Percentiles rank a stretch among this genome's conserved stretches.
Conservation (phyloP, 805 yeast species). For the Starmerella vaccinii region DNA sequence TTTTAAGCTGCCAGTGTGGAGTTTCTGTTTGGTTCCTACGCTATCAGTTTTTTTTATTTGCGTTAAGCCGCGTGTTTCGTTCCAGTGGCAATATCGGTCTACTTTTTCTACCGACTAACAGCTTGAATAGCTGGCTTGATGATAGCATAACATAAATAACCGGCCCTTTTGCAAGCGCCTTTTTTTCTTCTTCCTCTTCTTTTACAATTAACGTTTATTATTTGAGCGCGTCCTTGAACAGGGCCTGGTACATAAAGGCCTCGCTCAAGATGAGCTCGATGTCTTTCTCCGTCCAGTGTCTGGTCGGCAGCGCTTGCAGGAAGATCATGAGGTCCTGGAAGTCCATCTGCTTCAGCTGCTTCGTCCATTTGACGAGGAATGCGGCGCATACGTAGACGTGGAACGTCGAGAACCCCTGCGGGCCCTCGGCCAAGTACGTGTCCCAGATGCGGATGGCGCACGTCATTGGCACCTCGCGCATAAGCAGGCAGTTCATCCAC, state of each 20-base stretch:
- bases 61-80: no score
- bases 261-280: slow-evolving; percentile 86
- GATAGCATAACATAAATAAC: not conserved
- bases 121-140: no score
- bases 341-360: slow-evolving; percentile 68
- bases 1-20: no score
- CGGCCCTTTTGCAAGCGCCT: no score
- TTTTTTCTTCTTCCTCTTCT: not conserved
- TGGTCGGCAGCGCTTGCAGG: slow-evolving; percentile 82
- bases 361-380: slow-evolving; percentile 78
- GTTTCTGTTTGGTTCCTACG: no score
- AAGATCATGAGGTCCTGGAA: slow-evolving; percentile 91
- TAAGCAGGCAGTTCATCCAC: slow-evolving; percentile 96
- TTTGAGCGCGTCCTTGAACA: slow-evolving; percentile 81
- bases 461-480: slow-evolving; percentile 78
- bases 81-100: no score
- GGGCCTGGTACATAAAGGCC: slow-evolving; percentile 92
- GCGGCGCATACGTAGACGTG: slow-evolving; percentile 98
- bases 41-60: no score
- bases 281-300: slow-evolving; percentile 76
- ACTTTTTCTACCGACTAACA: no score
- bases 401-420: slow-evolving; percentile 74
- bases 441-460: slow-evolving; percentile 96
- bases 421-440: slow-evolving; percentile 55
- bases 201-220: not conserved